A percentile compares a stretch with the other conserved stretches of the same genome.
Conservation (phyloP, 306 rosid genomes). For the Citrullus colocynthis region DNA sequence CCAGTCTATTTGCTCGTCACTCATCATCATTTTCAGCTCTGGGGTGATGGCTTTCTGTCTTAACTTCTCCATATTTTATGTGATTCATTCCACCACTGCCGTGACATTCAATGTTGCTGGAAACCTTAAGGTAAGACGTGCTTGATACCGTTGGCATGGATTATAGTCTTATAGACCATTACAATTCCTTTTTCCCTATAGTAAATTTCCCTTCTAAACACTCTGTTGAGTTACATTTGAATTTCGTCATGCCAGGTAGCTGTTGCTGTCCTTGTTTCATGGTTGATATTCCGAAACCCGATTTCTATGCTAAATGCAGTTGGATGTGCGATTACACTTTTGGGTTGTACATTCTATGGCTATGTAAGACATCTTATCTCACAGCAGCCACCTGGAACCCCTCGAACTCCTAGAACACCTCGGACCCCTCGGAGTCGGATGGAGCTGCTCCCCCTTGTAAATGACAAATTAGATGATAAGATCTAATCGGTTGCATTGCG, state of each 20-base stretch:
- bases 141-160: not conserved
- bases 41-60: slow-evolving; percentile 95
- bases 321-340: slow-evolving; percentile 81
- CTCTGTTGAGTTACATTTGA: not conserved
- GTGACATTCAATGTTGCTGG: slow-evolving; percentile 98
- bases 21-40: slow-evolving; percentile 71
- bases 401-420: slow-evolving; percentile 56
- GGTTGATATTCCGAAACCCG: slow-evolving; percentile 88
- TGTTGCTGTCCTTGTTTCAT: slow-evolving; percentile 87
- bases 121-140: slow-evolving; percentile 75
- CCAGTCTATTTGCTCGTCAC: slow-evolving; percentile 50
- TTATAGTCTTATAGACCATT: not conserved
- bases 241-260: slow-evolving; percentile 57
- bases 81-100: slow-evolving; percentile 94
- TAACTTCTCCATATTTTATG: slow-evolving; percentile 92
- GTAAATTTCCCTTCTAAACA: not conserved
- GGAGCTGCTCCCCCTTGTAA: slow-evolving; percentile 92
- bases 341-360: slow-evolving; percentile 94
- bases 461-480: slow-evolving; percentile 83
- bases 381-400: slow-evolving; percentile 76
- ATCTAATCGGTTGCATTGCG: slow-evolving; percentile 17
- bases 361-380: slow-evolving; percentile 73
- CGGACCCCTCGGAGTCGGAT: slow-evolving; percentile 65
- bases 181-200: not conserved
- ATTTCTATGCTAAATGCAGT: slow-evolving; percentile 58